Base-by-base conservation (phyloP, 2,329 filamentous ascomycete genomes). In the Xylariomycetidae sp. region DNA sequence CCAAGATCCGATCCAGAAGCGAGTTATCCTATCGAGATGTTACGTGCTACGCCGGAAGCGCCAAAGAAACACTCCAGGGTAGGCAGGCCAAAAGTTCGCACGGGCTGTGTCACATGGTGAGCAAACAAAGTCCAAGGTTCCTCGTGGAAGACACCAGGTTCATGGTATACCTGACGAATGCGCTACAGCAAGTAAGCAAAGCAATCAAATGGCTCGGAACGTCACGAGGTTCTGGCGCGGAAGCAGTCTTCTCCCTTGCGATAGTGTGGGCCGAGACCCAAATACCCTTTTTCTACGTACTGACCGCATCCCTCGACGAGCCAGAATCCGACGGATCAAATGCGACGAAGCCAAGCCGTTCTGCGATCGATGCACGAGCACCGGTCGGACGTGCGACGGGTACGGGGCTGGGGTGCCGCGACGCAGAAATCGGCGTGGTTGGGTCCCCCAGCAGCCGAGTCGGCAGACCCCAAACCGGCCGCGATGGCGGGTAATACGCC, bases 21-120 rank as follows among this genome's bases (percentile, higher is more conserved):
- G n/a, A n/a, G n/a, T n/a, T n/a, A n/a, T n/a, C n/a, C n/a, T n/a
- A n/a, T n/a, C n/a, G n/a, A n/a, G n/a, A n/a, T n/a, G n/a, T n/a
- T n/a, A n/a, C n/a, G n/a, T n/a, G n/a, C n/a, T n/a, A n/a, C n/a
- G n/a, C n/a, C 20, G n/a, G 20, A 23, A n/a, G n/a, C 34, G 9
- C 18, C 26, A n/a, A 22, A 37, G 10, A 46, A 46, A 15, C 44
- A 57, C 7, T 61, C 53, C 16, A 48, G 59, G 31, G 57, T 56
- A 12, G 61, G 56, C 38, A 61, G 57, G 41, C 58, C 59, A 13
- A 64, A 63, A 41, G 61, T 62, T 17, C 49, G 55, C 10, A 64
- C 61, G 3, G 61, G 61, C 11, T 64, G 61, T 43, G 57, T 62
- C 13, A 64, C 61, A 26, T 64, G 60, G 61, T 63, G 39, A 45